Evolutionary conservation across 2,329 filamentous ascomycete species (phyloP).

Genomic region (Pseudogymnoascus pannorum): DNA sequence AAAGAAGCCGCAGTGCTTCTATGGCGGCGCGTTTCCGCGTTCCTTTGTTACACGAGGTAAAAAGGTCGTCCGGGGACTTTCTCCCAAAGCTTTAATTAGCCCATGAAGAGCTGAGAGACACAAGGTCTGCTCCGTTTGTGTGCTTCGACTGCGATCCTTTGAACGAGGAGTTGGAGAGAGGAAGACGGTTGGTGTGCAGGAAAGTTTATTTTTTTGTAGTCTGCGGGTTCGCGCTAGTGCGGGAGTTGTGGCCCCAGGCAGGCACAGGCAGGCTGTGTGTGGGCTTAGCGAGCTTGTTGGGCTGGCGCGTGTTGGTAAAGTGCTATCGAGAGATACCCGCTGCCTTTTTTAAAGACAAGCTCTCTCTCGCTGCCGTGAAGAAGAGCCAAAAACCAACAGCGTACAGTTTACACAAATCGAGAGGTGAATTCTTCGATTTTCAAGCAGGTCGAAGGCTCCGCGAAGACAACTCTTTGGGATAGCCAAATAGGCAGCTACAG

Average conservation of each 20-base stretch:
- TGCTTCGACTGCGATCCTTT: slow-evolving; percentile 99
- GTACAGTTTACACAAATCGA: neutral
- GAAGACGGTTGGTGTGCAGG: slow-evolving; percentile 24
- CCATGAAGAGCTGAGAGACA: slow-evolving; percentile 32
- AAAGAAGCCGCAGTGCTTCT: slow-evolving; percentile 95
- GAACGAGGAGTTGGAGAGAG: slow-evolving; percentile 72
- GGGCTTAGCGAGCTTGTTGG: neutral
- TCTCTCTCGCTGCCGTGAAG: neutral
- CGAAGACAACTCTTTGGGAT: neutral
- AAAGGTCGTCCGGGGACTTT: slow-evolving; percentile 98
- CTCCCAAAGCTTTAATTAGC: slow-evolving; percentile 77
- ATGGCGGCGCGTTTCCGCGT: slow-evolving; percentile 99
- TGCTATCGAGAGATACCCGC: neutral
- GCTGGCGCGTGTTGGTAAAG: neutral
- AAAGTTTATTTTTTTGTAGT: slow-evolving; percentile 10
- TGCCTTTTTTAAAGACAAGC: neutral
- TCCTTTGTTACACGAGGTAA: slow-evolving; percentile 37
- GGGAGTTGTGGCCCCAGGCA: slow-evolving; percentile 4
- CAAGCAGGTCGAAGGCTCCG: neutral
- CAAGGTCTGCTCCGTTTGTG: slow-evolving; percentile 65
- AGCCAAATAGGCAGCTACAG: neutral
- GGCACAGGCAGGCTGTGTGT: neutral
- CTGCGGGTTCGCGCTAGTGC: slow-evolving; percentile 2
- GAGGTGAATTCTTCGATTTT: neutral
- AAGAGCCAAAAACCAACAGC: neutral